A percentile compares a stretch with the other conserved stretches of the same genome.
Conservation (phyloP, 257 asterid species). For the Verbascum thapsus region DNA sequence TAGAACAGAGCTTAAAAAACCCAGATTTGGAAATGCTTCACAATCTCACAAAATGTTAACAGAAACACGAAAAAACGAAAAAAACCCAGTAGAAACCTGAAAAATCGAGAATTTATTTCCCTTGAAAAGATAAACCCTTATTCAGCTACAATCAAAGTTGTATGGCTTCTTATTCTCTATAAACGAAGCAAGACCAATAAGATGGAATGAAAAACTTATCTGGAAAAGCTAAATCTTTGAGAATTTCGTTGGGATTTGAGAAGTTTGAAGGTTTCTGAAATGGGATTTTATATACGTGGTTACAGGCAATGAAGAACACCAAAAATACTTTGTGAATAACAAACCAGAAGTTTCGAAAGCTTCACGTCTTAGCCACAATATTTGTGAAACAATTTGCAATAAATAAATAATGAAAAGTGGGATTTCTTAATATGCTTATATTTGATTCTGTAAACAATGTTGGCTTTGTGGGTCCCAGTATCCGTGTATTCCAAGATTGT, state of each 20-base stretch:
- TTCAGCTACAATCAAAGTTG: slow-evolving; percentile 41
- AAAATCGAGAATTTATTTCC: slow-evolving; percentile 9
- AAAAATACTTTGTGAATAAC: slow-evolving; percentile 32
- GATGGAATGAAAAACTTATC: slow-evolving; percentile 40
- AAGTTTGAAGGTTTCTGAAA: slow-evolving; percentile 30
- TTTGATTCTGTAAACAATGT: slow-evolving; percentile 10
- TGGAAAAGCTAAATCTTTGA: slow-evolving; percentile 44
- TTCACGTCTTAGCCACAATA: slow-evolving; percentile 54
- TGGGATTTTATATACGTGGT: slow-evolving; percentile 31
- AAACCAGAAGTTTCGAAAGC: slow-evolving; percentile 36
- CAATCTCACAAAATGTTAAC: slow-evolving; percentile 24
- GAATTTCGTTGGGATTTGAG: slow-evolving; percentile 34
- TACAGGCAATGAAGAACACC: slow-evolving; percentile 38
- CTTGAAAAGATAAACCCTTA: slow-evolving; percentile 37
- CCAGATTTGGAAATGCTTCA: slow-evolving; percentile 27
- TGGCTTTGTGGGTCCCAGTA: slow-evolving; percentile 35
- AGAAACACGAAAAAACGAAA: slow-evolving; percentile 7
- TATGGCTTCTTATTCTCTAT: slow-evolving; percentile 20
- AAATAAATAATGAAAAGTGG: slow-evolving; percentile 19
- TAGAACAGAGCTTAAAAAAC: slow-evolving; percentile 7
- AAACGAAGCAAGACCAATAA: slow-evolving; percentile 18
- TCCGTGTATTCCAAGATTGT: slow-evolving; percentile 57
- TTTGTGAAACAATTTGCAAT: slow-evolving; percentile 32
- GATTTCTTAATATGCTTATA: slow-evolving; percentile 6
- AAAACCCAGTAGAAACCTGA: slow-evolving; percentile 9